Evolutionary conservation across 495 filamentous ascomycete species (phyloP).

Genomic region (Lepraria neglecta): DNA sequence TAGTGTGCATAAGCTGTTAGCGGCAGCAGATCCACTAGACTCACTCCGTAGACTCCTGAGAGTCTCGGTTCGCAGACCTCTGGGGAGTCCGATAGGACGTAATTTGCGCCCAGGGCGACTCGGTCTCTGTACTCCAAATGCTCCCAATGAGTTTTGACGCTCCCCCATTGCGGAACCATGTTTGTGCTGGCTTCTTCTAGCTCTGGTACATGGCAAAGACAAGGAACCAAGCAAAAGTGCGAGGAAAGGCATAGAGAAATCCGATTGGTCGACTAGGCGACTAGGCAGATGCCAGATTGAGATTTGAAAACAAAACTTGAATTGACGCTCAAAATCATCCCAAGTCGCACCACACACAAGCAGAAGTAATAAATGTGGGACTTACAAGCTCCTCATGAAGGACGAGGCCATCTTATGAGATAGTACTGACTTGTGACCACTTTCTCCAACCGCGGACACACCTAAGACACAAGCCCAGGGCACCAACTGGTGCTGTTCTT

Average conservation of each 20-base stretch:
- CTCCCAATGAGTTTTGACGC: too few species aligned
- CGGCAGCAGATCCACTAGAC: too few species aligned
- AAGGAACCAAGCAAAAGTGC: too few species aligned
- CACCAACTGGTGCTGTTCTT: background rate
- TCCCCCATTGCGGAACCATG: too few species aligned
- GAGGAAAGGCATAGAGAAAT: background rate
- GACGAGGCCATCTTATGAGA: constrained; percentile 5
- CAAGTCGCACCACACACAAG: background rate
- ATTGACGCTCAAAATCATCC: background rate
- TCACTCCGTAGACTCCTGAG: too few species aligned
- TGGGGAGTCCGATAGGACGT: too few species aligned
- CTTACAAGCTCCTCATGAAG: constrained; percentile 8
- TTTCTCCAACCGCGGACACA: background rate
- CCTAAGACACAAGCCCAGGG: background rate
- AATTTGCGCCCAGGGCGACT: too few species aligned
- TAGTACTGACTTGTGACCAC: background rate
- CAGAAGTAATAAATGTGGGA: background rate
- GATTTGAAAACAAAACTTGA: background rate
- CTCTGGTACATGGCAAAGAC: too few species aligned
- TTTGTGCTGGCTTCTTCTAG: too few species aligned
- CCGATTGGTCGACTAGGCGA: background rate
- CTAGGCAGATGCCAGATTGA: background rate
- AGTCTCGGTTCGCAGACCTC: too few species aligned
- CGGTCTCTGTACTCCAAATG: too few species aligned
- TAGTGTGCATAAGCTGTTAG: too few species aligned